Evolutionary conservation across 768 basidiomycete genomes (phyloP).

Genomic region (Grammothele lineata): DNA sequence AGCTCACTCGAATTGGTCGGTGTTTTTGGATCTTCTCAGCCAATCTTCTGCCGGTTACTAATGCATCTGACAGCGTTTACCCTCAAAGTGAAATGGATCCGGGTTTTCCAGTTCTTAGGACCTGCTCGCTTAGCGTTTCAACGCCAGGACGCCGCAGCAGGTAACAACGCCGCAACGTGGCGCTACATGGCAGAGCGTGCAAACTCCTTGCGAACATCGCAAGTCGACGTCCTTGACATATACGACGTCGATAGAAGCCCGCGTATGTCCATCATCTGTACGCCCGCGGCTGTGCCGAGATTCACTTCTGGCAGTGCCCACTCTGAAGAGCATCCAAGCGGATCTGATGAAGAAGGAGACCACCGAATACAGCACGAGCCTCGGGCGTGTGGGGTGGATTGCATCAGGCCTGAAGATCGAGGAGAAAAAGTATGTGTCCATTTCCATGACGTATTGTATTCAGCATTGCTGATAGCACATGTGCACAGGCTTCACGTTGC

Average conservation of each 20-base stretch:
- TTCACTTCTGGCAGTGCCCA: not conserved
- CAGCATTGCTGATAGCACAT: not conserved
- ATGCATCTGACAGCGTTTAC: not conserved
- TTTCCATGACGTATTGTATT: too few species aligned
- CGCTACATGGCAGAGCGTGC: not conserved
- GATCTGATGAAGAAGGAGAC: too few species aligned
- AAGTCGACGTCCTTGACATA: not conserved
- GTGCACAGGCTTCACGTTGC: too few species aligned
- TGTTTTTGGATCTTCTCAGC: not conserved
- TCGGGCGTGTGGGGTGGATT: too few species aligned
- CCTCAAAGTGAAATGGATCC: not conserved
- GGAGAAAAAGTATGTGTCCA: too few species aligned
- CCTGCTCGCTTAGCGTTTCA: not conserved
- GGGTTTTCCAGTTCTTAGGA: not conserved
- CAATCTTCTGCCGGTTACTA: not conserved
- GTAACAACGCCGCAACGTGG: not conserved
- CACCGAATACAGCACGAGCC: too few species aligned
- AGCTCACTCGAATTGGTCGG: conserved; percentile 23
- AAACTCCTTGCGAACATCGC: not conserved
- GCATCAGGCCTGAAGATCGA: too few species aligned
- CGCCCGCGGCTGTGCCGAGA: not conserved
- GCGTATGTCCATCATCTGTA: not conserved
- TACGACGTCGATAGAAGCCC: not conserved
- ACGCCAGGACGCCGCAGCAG: not conserved
- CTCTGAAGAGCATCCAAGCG: not conserved